These are phyloP conservation scores for Croton laevigatus DNA, from an alignment of 441 rosid genomes.

Conservation along the genomic window DNA sequence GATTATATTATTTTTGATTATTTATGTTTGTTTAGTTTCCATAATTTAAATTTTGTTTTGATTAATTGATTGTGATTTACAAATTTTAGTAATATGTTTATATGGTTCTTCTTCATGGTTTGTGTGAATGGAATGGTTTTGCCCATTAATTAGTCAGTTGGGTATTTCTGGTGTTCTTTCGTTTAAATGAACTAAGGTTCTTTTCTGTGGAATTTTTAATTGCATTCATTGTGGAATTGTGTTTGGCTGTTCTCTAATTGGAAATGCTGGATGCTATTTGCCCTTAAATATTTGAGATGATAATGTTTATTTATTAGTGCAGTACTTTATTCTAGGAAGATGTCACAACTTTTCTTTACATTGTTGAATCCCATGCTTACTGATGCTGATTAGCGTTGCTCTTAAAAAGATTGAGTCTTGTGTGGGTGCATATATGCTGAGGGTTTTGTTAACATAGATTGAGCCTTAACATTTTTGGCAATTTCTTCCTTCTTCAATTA, in stretches of 20 bases:
- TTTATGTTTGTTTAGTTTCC: background rate
- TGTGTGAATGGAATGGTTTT: no score
- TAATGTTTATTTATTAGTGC: background rate
- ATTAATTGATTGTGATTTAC: constrained; percentile 3
- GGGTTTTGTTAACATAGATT: no score
- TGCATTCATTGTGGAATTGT: background rate
- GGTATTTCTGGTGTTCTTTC: background rate
- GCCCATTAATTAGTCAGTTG: background rate
- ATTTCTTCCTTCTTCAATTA: no score
- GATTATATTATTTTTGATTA: constrained; percentile 30
- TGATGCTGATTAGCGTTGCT: no score
- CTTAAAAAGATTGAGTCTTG: background rate
- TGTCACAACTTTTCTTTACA: background rate
- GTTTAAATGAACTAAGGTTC: background rate
- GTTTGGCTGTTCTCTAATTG: background rate
- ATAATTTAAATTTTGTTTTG: background rate
- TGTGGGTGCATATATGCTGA: background rate
- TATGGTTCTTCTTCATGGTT: background rate
- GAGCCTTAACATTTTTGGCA: no score
- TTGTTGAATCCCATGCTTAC: no score
- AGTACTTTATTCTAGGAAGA: background rate
- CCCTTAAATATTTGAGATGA: background rate
- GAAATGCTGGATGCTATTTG: background rate
- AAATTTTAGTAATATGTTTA: background rate
- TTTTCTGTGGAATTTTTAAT: background rate